Conservation (phyloP, 2,329 filamentous ascomycete species). For the Xylariaceae sp. region DNA sequence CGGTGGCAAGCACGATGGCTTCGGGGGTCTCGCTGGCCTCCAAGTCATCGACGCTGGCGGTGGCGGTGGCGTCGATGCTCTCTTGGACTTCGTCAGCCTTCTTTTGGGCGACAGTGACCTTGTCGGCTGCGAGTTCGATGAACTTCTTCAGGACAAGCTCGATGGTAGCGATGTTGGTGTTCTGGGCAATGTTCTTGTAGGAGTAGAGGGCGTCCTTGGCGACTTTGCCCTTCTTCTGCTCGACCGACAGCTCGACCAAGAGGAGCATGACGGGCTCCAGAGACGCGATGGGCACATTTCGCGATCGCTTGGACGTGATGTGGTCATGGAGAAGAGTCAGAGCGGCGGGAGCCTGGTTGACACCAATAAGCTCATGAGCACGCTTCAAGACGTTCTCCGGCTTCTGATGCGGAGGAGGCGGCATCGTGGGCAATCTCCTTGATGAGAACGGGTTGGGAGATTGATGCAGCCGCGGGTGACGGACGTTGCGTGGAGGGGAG, state of each 20-base stretch:
- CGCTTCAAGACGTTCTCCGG: conserved; percentile 99
- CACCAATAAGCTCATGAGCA: conserved; percentile 96
- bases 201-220: conserved; percentile 98
- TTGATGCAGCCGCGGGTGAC: conserved; percentile 17
- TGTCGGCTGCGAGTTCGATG: conserved; percentile 92
- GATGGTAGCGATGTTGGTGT: conserved; percentile 96
- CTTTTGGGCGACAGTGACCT: conserved; percentile 90
- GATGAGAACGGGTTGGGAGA: conserved; percentile 19
- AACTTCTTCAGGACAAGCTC: conserved; percentile 97
- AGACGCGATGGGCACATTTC: conserved; percentile 92
- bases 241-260: conserved; percentile 92
- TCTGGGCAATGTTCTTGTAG: conserved; percentile 99
- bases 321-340: conserved; percentile 96
- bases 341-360: conserved; percentile 86
- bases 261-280: conserved; percentile 98
- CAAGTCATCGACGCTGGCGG: conserved; percentile 81
- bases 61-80: conserved; percentile 66
- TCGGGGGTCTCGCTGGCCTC: conserved; percentile 97
- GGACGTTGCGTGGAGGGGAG: conserved; percentile 12
- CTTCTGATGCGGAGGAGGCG: conserved; percentile 93
- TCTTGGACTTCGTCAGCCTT: conserved; percentile 96
- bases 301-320: conserved; percentile 95
- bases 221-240: conserved; percentile 95
- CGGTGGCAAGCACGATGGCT: conserved; percentile 93
- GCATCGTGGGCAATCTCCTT: conserved; percentile 45